Evolutionary conservation across 1,284 basidiomycete genomes (phyloP), one percentile per base, ranked within the genome.

Genomic region (Austroboletus sp.): DNA sequence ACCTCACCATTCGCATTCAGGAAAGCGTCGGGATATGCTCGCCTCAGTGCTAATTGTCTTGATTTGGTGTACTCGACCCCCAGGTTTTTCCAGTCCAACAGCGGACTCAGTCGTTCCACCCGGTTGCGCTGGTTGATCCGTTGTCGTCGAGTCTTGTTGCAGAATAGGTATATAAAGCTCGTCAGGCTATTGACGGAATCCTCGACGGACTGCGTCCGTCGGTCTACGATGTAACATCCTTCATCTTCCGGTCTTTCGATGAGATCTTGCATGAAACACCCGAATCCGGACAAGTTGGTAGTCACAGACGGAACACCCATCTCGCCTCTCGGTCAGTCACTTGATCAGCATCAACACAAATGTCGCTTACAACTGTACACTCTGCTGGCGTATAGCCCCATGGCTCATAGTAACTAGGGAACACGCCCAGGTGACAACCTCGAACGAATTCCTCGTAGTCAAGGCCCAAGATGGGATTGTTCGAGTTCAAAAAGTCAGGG

Each of bases 361-460:
- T 30, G 33, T 38, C 26, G 76, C 80, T 53, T 66, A 83, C 82
- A 26, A 89, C 87, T 13, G 86, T 89, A 58, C 87, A 89, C 57
- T 89, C 87, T 0, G 86, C 87, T 1, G 87, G 87, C 0, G 86
- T 89, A 55, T 89, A 91, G 0, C 89, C 90, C 90, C 91, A 94
- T 3, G 91, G 92, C 67, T 93, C 91, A 53, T 89, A 89, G 60
- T 98, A 98, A 57, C 88, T 92, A 2, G 95, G 93, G 79, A 98
- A 98, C 31, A 98, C 94, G 51, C 95, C 95, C 50, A 98, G 71
- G 73, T 98, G 95, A 65, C 95, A 98, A 3, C 95, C 95, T 54
- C 95, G 76, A 12, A 98, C 95, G 63, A 98, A 98, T 71, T 98
- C 95, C 67, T 98, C 95, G 65, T 98, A 98, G 66, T 98, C 95